Evolutionary conservation across 2,329 filamentous ascomycete genomes (phyloP).

Genomic region (Zymoseptoria tritici): DNA sequence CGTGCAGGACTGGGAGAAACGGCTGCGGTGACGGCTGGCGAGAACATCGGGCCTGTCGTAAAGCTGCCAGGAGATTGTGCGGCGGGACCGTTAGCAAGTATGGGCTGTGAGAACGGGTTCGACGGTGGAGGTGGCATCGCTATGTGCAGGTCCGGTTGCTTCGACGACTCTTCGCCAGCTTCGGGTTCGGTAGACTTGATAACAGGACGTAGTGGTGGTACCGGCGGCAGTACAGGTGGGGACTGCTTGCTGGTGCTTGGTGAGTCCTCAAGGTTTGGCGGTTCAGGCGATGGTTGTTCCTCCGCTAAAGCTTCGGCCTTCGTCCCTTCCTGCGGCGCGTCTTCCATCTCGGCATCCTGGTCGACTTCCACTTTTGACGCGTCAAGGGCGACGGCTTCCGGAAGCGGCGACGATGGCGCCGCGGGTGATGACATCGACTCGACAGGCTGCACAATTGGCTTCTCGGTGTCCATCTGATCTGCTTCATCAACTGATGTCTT

Average conservation of each 20-base stretch:
- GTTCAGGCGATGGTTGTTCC: not conserved
- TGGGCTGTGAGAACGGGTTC: conserved; percentile 14
- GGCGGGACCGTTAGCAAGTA: conserved; percentile 11
- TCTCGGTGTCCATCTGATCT: conserved; percentile 18
- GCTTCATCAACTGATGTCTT: not conserved
- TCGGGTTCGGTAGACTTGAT: conserved; percentile 6
- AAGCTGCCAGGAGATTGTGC: conserved; percentile 13
- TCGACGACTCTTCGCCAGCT: conserved; percentile 3
- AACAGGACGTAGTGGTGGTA: conserved; percentile 6
- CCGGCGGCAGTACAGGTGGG: conserved; percentile 4
- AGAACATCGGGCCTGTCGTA: conserved; percentile 19
- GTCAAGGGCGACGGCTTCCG: not conserved
- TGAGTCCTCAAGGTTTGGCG: not conserved
- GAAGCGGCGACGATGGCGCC: conserved; percentile 1
- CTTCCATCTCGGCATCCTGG: conserved; percentile 16
- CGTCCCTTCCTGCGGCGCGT: conserved; percentile 10
- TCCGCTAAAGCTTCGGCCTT: not conserved
- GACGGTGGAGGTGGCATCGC: conserved; percentile 27
- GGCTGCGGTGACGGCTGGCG: conserved; percentile 34
- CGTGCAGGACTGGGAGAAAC: conserved; percentile 36
- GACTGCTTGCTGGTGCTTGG: conserved; percentile 1
- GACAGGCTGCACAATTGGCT: not conserved
- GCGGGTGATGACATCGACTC: conserved; percentile 2
- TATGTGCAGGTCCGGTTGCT: conserved; percentile 25
- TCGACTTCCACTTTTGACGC: conserved; percentile 1